Conservation (phyloP, 441 rosid genomes). For the Sinapis alba region DNA sequence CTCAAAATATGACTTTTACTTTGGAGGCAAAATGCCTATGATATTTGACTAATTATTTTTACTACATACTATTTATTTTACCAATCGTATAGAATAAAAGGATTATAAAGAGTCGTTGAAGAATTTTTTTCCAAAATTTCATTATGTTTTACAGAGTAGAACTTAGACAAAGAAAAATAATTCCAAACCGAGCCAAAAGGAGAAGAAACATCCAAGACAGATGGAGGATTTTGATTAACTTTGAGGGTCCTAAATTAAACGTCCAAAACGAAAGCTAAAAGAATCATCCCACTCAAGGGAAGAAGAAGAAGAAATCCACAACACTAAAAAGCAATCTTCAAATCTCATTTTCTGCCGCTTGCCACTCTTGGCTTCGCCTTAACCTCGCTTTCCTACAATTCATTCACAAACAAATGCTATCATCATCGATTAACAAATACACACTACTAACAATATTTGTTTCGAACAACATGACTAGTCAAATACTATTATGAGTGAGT, state of each 20-base stretch:
- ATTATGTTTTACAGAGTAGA: neutral
- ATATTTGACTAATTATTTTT: neutral
- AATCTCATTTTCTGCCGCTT: slow-evolving; percentile 59
- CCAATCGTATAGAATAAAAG: neutral
- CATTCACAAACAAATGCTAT: neutral
- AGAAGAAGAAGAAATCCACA: neutral
- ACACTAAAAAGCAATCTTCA: neutral
- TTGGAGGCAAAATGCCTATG: neutral
- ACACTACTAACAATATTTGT: neutral
- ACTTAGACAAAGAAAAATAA: neutral
- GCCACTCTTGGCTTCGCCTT: slow-evolving; percentile 82
- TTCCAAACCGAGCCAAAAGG: slow-evolving; percentile 4
- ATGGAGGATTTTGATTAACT: slow-evolving; percentile 1
- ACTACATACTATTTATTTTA: neutral
- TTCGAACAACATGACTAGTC: no score
- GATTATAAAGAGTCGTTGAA: neutral
- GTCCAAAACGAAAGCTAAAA: slow-evolving; percentile 1
- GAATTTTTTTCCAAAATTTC: neutral
- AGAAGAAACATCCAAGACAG: slow-evolving; percentile 14
- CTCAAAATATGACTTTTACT: neutral
- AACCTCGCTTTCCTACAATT: slow-evolving; percentile 77
- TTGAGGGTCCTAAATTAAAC: neutral
- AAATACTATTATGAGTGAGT: neutral
- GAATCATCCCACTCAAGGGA: neutral
- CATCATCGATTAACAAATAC: neutral